Evolutionary conservation across 148 eudicot species (phyloP).

Genomic region (Drosera capensis): DNA sequence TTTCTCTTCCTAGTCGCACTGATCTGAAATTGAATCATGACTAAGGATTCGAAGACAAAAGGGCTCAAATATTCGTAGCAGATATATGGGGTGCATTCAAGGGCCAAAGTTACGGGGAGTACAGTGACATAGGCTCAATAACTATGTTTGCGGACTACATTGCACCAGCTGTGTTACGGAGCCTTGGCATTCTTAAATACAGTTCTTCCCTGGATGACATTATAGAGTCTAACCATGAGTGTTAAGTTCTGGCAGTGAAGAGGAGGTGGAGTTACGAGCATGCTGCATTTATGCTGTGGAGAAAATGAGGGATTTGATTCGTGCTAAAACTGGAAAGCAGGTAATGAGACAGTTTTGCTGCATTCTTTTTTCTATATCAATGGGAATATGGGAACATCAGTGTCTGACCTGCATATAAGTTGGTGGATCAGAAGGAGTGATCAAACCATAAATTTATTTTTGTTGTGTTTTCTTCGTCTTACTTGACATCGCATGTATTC

Average conservation of each 20-base stretch:
- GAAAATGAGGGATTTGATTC: slow-evolving; percentile 51
- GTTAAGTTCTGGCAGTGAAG: slow-evolving; percentile 55
- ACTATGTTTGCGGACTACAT: slow-evolving; percentile 88
- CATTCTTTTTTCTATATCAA: neutral
- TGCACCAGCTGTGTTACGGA: slow-evolving; percentile 73
- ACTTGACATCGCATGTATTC: too few relatives aligned
- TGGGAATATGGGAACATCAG: too few relatives aligned
- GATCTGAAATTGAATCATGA: neutral
- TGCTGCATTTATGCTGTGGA: slow-evolving; percentile 76
- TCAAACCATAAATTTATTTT: too few relatives aligned
- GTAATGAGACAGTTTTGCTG: slow-evolving; percentile 19
- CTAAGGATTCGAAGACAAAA: slow-evolving; percentile 75
- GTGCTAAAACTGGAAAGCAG: slow-evolving; percentile 49
- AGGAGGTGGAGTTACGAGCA: slow-evolving; percentile 77
- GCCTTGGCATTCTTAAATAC: slow-evolving; percentile 62
- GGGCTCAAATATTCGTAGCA: slow-evolving; percentile 83
- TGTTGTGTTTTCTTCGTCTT: too few relatives aligned
- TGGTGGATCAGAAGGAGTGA: too few relatives aligned
- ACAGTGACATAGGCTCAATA: slow-evolving; percentile 49
- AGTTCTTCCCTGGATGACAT: slow-evolving; percentile 32
- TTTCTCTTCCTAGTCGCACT: neutral
- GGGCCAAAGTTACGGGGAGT: slow-evolving; percentile 66
- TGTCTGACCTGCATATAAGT: neutral
- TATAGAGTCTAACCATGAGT: slow-evolving; percentile 36
- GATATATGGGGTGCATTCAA: slow-evolving; percentile 89